Evolutionary conservation across 345 rosid genomes (phyloP), one percentile per base, ranked within the genome.

Genomic region (Alliaria petiolata): DNA sequence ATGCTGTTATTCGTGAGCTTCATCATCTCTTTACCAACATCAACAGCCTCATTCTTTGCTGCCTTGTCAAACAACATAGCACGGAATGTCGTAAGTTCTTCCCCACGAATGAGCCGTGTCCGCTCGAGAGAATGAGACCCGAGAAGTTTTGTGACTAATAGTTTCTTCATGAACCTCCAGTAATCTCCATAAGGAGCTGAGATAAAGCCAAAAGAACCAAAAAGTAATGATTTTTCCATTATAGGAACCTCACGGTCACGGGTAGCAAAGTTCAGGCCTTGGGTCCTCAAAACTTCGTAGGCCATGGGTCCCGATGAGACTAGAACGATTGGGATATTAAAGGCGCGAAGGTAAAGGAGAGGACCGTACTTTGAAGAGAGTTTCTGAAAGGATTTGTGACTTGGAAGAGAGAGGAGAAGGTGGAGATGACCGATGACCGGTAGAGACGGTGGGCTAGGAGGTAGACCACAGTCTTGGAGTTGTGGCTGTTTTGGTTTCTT

Each of bases 151-250:
- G 82, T 78, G 34, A 75, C 68, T 28, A 77, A 75, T 4, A 82
- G 74, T 54, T 84, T 82, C 70, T 76, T 82, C 85, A 84, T 77
- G 79, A 84, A 79, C 61, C 51, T 76, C 83, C 87, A 81, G 74
- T 83, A 80, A 7, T 76, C 81, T 53, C 82, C 86, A 62, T 80
- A 78, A 19, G 82, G 81, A 8, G 79, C 81, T 45, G 60, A 49
- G 49, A 53, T 0, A 13, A 80, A 72, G 4, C 84, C 78, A 19
- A 53, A 56, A 13, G 67, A 52, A 5, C 74, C 76, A 35, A 70
- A 80, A 15, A 56, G 63, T 47, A 80, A 0, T 1, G 67, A 47
- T 7, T 78, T 79, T 12, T 63, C 72, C 19, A 75, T 75, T 17
- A 58, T 30, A 28, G 66, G 67, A 36, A 30, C 10, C 2, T 62